Percentiles rank a stretch among this genome's conserved stretches.
These are phyloP conservation scores for Pisolithus sp. DNA, from an alignment of 768 basidiomycete genomes.

Conservation along the genomic window DNA sequence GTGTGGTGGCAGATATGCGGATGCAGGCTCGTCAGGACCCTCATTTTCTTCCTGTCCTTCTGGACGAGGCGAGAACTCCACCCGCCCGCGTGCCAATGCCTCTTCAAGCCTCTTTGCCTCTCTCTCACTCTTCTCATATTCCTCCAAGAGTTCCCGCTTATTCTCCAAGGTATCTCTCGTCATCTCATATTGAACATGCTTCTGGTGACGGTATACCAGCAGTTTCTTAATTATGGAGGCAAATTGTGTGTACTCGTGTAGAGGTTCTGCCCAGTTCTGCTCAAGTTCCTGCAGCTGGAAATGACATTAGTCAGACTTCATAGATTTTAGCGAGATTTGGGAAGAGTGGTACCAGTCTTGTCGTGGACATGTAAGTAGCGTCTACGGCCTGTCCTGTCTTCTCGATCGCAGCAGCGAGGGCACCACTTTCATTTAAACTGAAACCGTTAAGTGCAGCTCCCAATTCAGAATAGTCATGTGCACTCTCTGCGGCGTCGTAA, in stretches of 20 bases:
- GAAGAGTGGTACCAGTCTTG: conserved; percentile 60
- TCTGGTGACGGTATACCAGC: conserved; percentile 92
- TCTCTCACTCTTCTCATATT: conserved; percentile 86
- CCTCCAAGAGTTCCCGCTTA: conserved; percentile 79
- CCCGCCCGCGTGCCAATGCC: conserved; percentile 63
- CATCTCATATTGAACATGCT: conserved; percentile 97
- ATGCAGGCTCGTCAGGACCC: conserved; percentile 35
- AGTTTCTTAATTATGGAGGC: conserved; percentile 91
- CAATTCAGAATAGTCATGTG: conserved; percentile 85
- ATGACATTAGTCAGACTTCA: conserved; percentile 6
- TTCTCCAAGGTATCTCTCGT: conserved; percentile 85
- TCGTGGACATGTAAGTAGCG: conserved; percentile 88
- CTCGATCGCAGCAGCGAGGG: conserved; percentile 80
- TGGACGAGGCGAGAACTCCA: conserved; percentile 18
- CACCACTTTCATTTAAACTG: conserved; percentile 76
- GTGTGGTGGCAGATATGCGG: conserved; percentile 63
- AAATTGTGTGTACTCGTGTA: conserved; percentile 95
- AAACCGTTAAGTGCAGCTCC: conserved; percentile 91
- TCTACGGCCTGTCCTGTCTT: conserved; percentile 97
- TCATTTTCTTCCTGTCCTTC: conserved; percentile 31
- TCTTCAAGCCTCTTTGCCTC: conserved; percentile 88
- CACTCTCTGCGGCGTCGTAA: conserved; percentile 45
- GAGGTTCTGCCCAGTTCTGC: conserved; percentile 90
- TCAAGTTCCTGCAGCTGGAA: conserved; percentile 86
- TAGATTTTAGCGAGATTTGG: conserved; percentile 1